phyloP scores from a whole-genome alignment of 1,139 yeast species.

The Pichia kudriavzevii region DNA sequence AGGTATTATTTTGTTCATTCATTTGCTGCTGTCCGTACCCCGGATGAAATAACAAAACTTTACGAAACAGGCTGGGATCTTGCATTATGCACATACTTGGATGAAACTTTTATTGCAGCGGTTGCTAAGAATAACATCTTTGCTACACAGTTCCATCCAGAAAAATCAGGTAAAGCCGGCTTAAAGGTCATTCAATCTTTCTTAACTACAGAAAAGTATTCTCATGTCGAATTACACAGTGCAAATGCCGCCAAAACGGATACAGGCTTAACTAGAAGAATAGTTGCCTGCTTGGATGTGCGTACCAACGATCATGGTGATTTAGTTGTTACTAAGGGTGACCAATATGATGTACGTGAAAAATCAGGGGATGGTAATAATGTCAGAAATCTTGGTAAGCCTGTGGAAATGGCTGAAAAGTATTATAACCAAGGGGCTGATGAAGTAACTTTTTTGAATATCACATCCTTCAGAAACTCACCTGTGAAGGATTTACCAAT shows the following conservation, averaged over 20 bases:
- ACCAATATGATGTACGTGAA: conserved; percentile 94
- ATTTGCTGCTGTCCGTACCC: conserved; percentile 57
- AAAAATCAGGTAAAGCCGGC: conserved; percentile 90
- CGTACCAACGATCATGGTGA: conserved; percentile 91
- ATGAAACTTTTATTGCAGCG: conserved; percentile 81
- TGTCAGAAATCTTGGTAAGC: conserved; percentile 91
- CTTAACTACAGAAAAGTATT: conserved; percentile 41
- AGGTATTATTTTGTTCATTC: conserved; percentile 95
- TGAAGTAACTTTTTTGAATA: conserved; percentile 88
- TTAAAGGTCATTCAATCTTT: conserved; percentile 66
- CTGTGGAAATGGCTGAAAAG: conserved; percentile 84
- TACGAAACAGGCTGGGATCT: conserved; percentile 61
- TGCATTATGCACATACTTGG: conserved; percentile 67
- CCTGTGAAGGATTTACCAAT: conserved; percentile 90
- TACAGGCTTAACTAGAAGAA: conserved; percentile 76
- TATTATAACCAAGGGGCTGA: conserved; percentile 95
- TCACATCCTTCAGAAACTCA: conserved; percentile 89
- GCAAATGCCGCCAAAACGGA: conserved; percentile 39
- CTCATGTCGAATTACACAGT: not conserved
- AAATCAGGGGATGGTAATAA: conserved; percentile 38
- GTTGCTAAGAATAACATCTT: conserved; percentile 66
- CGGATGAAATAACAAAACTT: conserved; percentile 30
- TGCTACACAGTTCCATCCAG: conserved; percentile 98
- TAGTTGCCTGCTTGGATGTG: conserved; percentile 95
- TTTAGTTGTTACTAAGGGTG: conserved; percentile 90